These are phyloP conservation scores for Hypoxylon intermedium DNA, from an alignment of 495 filamentous ascomycete genomes.

Conservation along the genomic window DNA sequence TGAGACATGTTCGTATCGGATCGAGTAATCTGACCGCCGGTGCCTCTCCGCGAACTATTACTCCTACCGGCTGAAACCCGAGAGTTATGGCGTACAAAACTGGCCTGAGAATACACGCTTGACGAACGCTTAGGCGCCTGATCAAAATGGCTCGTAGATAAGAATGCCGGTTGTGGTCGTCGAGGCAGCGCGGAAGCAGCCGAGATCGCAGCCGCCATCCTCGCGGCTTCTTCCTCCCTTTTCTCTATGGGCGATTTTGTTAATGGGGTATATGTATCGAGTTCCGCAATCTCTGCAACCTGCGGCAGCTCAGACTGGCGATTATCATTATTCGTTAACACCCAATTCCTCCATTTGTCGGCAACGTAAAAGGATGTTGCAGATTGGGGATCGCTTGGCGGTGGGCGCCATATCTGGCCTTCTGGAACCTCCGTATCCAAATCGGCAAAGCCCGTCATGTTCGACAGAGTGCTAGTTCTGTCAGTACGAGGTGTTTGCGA, in stretches of 20 bases:
- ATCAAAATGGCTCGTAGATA: conserved; percentile 17
- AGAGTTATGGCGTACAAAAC: conserved; percentile 14
- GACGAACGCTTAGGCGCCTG: conserved; percentile 29
- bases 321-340: conserved; percentile 43
- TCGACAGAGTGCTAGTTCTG: conserved; percentile 53
- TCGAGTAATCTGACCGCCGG: conserved; percentile 20
- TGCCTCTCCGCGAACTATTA: conserved; percentile 28
- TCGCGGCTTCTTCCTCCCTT: conserved; percentile 40
- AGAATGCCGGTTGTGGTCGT: conserved; percentile 26
- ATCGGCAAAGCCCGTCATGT: conserved; percentile 58
- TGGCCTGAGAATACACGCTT: conserved; percentile 41
- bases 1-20: conserved; percentile 37
- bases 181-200: conserved; percentile 21
- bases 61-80: conserved; percentile 13
- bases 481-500: conserved; percentile 29
- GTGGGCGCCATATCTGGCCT: conserved; percentile 50
- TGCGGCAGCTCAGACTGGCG: conserved; percentile 28
- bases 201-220: conserved; percentile 39
- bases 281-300: conserved; percentile 28
- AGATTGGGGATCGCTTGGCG: conserved; percentile 46
- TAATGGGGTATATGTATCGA: conserved; percentile 49
- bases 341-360: conserved; percentile 57
- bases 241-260: conserved; percentile 51
- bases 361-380: conserved; percentile 51
- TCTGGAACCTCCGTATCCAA: conserved; percentile 39